phyloP scores from a whole-genome alignment of 352 stramenopile genomes.

The Globisporangium orthogonon region DNA sequence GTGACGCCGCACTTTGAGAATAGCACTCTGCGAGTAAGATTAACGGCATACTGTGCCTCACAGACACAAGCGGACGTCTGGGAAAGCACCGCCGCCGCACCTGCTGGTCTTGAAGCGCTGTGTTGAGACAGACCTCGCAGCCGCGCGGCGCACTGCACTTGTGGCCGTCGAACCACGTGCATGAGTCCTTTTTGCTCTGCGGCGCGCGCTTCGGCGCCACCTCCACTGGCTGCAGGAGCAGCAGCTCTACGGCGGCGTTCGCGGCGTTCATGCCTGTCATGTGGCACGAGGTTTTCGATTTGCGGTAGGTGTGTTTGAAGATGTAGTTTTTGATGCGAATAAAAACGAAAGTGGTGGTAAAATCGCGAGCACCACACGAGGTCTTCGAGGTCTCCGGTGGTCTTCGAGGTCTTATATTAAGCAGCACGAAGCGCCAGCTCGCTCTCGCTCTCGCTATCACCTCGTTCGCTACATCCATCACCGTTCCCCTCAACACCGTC shows the following conservation, averaged over 20 bases:
- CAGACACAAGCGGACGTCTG: no score
- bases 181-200: conserved; percentile 3
- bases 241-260: not conserved
- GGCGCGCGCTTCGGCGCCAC: conserved; percentile 7
- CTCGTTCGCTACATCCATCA: not conserved
- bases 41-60: no score
- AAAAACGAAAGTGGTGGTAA: not conserved
- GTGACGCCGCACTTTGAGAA: conserved; percentile 4
- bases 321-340: not conserved
- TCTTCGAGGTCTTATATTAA: not conserved
- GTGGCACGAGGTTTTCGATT: no score
- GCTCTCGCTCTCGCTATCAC: not conserved
- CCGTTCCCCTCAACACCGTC: not conserved
- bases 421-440: not conserved
- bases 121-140: conserved; percentile 11
- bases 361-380: not conserved
- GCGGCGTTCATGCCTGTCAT: not conserved
- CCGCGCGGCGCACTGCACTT: conserved; percentile 9
- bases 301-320: no score
- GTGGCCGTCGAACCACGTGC: conserved; percentile 7
- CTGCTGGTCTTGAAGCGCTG: not conserved
- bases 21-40: not conserved
- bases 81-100: not conserved
- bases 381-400: no score
- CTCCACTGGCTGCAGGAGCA: conserved; percentile 1